Conservation (phyloP, 805 yeast genomes). For the Saccharomycopsis sp. region DNA sequence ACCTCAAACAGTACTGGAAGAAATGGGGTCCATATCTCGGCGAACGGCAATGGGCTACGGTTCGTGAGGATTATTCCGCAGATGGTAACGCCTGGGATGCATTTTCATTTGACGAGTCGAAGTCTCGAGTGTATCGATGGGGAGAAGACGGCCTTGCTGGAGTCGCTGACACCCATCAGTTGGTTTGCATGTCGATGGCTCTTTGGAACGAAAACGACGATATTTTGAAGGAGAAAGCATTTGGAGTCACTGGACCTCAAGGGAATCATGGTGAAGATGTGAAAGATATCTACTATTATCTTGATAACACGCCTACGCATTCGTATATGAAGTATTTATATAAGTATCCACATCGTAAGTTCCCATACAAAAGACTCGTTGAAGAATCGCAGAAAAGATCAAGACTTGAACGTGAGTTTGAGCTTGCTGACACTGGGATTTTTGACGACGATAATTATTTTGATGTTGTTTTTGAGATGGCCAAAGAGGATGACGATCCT, state of each 20-base stretch:
- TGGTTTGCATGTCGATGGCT: conserved; percentile 70
- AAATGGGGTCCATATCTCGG: conserved; percentile 90
- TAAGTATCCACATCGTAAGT: conserved; percentile 84
- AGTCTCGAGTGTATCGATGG: conserved; percentile 82
- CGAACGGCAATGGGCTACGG: conserved; percentile 80
- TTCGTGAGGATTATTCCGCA: conserved; percentile 79
- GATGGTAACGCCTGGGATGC: conserved; percentile 89
- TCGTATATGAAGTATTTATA: conserved; percentile 86
- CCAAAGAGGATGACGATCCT: conserved; percentile 73
- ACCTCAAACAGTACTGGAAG: conserved; percentile 60
- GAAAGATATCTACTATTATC: conserved; percentile 74
- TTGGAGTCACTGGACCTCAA: conserved; percentile 85
- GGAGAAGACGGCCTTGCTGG: conserved; percentile 96
- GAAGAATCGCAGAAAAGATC: conserved; percentile 59
- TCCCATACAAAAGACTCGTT: conserved; percentile 73
- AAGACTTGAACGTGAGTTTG: conserved; percentile 69
- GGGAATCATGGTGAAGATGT: conserved; percentile 97
- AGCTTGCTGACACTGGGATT: conserved; percentile 72
- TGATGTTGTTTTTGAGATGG: conserved; percentile 86
- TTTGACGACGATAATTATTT: conserved; percentile 63
- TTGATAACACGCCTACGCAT: conserved; percentile 90
- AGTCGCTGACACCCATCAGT: conserved; percentile 75
- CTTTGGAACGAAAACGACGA: conserved; percentile 89
- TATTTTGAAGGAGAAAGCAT: conserved; percentile 76
- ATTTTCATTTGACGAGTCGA: conserved; percentile 80